Evolutionary conservation across 257 asterid species (phyloP).

Genomic region (Solanum pennellii): DNA sequence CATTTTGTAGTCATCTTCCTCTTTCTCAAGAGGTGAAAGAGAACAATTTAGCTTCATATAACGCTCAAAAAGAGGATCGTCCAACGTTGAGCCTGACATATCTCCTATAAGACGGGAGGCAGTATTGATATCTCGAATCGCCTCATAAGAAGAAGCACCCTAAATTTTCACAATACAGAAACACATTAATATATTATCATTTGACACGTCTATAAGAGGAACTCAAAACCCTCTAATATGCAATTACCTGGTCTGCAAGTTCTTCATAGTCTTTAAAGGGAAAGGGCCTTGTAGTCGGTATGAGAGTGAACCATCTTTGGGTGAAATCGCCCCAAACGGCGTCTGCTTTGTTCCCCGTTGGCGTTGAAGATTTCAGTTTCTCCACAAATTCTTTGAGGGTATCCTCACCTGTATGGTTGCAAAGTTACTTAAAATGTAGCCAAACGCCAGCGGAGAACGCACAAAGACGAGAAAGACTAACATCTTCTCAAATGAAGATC

Average conservation of each 20-base stretch:
- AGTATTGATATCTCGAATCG: slow-evolving; percentile 54
- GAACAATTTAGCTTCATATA: slow-evolving; percentile 69
- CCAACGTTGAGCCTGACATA: slow-evolving; percentile 55
- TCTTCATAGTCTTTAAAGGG: slow-evolving; percentile 35
- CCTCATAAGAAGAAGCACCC: slow-evolving; percentile 71
- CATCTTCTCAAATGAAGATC: slow-evolving; percentile 57
- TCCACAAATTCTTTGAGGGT: slow-evolving; percentile 24
- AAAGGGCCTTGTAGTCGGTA: slow-evolving; percentile 67
- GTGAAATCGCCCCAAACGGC: slow-evolving; percentile 58
- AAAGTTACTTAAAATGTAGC: neutral
- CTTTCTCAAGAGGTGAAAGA: slow-evolving; percentile 37
- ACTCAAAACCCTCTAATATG: neutral
- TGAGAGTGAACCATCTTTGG: slow-evolving; percentile 60
- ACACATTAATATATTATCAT: neutral
- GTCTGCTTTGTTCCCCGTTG: slow-evolving; percentile 14
- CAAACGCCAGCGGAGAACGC: no score
- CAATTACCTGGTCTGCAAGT: slow-evolving; percentile 64
- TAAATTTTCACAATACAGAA: neutral
- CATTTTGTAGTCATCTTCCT: slow-evolving; percentile 65
- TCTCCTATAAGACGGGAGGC: slow-evolving; percentile 84
- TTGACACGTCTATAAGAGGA: neutral
- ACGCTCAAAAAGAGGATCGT: slow-evolving; percentile 67
- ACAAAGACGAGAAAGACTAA: neutral
- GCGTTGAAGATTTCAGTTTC: slow-evolving; percentile 8
- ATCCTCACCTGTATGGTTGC: slow-evolving; percentile 45